Base-by-base conservation (phyloP, 2,329 filamentous ascomycete species). In the Cladophialophora immunda region DNA sequence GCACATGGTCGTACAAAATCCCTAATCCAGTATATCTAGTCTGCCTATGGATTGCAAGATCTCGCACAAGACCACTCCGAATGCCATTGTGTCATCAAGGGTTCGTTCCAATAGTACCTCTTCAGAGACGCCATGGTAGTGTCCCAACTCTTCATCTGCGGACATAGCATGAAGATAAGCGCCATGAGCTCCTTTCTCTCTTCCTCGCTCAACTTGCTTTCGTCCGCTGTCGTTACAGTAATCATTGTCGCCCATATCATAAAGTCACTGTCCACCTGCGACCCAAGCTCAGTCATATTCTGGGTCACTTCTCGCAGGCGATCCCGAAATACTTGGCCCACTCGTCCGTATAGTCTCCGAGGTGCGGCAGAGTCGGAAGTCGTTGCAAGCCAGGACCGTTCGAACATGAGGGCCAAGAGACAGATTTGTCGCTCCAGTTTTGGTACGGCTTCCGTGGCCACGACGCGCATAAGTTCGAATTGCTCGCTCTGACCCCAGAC, bases 231-330 rank as follows among this genome's bases (percentile, higher is more conserved):
- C 22, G 54, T 57, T 6, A 32, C 32, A 30, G 11, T 22, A 5
- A 57, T n/a, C 19, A 57, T 19, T n/a, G 30, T 25, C 6, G 54
- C 17, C 54, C 54, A 57, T n/a, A 57, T 38, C 54, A 25, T 38
- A 22, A 57, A 57, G 22, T 57, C 17, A 6, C 19, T 34, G 34
- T 57, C 54, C 29, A 25, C 32, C 6, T 36, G 30, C 15, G 30
- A 19, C 54, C 34, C 32, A 22, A 19, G 19, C 54, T 57, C 29
- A 22, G 17, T 29, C 54, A 57, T 57, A 25, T 25, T 13, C 54
- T 38, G 15, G 19, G 34, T 36, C 29, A 8, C 4, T 17, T 57
- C 54, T 36, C 13, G 30, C 17, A 56, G 15, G 30, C 30, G 30
- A 17, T 57, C 54, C 32, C 54, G 15, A 34, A 38, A 27, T 41